Base-by-base conservation (phyloP, 257 asterid species). In the Scutellaria barbata region DNA sequence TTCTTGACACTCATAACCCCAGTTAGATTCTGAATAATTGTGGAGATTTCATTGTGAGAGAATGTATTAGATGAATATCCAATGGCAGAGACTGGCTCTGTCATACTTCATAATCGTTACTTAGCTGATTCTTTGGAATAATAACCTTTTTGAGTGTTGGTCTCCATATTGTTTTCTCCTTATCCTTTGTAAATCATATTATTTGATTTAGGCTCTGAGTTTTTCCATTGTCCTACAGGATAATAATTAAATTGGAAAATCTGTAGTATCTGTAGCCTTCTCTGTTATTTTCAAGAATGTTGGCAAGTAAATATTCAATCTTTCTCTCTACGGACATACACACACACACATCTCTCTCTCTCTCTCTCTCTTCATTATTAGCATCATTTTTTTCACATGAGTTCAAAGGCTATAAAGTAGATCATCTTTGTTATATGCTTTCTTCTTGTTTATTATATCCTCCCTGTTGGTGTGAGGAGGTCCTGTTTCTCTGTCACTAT, bases 401-500 rank as follows among this genome's bases (percentile, higher is more conserved):
- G 18, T 55, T 68, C 42, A 8, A 45, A 10, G 42, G 40, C 75
- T 57, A 1, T 22, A 20, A 30, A 71, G 51, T 46, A 14, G 68
- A 62, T 39, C 6, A 22, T 66, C 12, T 51, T 52, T 52, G 40
- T 56, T 43, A 47, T 30, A 30, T 30, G 35, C 4, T 30, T 30
- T 30, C 35, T 30, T 30, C 35, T 30, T 4, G 35, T 30, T 30
- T 30, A 30, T 30, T 30, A 30, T 30, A 30, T 30, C 35, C 35
- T 30, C 35, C 4, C 35, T 30, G 35, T 30, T 30, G 35, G 35
- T 30, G 35, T 18, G 33, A 69, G 14, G 22, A 16, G 33, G 16
- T 50, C 46, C 22, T 45, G 61, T 42, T 69, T 42, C 68, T 68
- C 68, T 68, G 25, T 10, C 22, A 12, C 41, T 8, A 64, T 74